A percentile compares a stretch with the other conserved stretches of the same genome.
phyloP scores from a whole-genome alignment of 768 basidiomycete species.

The Ephemerocybe angulata region DNA sequence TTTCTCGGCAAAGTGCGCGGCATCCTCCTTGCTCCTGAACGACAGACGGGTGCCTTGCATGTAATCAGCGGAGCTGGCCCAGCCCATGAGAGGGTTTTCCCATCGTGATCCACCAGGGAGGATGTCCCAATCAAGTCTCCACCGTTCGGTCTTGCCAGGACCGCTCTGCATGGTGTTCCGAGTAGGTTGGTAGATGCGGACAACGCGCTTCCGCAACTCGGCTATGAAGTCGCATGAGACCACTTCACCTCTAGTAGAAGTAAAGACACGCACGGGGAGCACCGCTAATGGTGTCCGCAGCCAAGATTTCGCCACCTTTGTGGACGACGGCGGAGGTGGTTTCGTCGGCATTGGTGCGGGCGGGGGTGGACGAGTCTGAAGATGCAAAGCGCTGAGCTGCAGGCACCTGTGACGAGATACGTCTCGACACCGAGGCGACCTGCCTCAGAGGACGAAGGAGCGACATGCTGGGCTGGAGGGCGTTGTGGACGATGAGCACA shows the following conservation, averaged over 20 bases:
- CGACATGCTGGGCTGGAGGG: slow-evolving; percentile 46
- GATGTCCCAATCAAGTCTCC: slow-evolving; percentile 94
- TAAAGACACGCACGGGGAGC: slow-evolving; percentile 62
- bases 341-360: slow-evolving; percentile 27
- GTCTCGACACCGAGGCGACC: slow-evolving; percentile 24
- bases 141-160: slow-evolving; percentile 76
- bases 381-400: slow-evolving; percentile 26
- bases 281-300: slow-evolving; percentile 82
- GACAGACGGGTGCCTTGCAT: slow-evolving; percentile 86
- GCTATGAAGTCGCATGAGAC: slow-evolving; percentile 37
- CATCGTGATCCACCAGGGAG: slow-evolving; percentile 88
- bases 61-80: slow-evolving; percentile 93
- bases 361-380: slow-evolving; percentile 25
- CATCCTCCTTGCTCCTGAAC: slow-evolving; percentile 86
- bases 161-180: slow-evolving; percentile 96
- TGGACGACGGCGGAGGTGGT: slow-evolving; percentile 32
- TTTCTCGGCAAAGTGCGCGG: slow-evolving; percentile 93
- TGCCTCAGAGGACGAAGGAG: slow-evolving; percentile 46
- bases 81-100: slow-evolving; percentile 99
- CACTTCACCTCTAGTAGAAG: background rate
- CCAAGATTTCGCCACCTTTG: slow-evolving; percentile 58
- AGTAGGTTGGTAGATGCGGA: slow-evolving; percentile 90
- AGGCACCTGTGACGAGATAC: slow-evolving; percentile 1
- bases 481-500: slow-evolving; percentile 1
- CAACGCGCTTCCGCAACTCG: slow-evolving; percentile 81